Conservation (phyloP, 179 eudicot genomes). For the Spinacia oleracea region DNA sequence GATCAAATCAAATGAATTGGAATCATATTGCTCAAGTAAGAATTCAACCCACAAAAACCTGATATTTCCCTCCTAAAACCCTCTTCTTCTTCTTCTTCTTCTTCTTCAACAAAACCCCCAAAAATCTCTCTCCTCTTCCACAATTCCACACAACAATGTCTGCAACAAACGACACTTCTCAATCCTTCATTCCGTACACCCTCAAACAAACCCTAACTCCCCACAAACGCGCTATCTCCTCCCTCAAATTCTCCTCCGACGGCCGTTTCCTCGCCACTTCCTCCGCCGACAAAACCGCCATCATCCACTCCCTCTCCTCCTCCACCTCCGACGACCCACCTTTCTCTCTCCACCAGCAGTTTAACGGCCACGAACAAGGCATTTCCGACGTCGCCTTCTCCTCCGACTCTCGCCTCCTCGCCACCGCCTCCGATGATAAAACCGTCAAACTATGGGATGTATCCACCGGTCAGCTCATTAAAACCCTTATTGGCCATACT, state of each 20-base stretch:
- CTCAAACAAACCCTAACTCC: conserved; percentile 72
- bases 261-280: conserved; percentile 70
- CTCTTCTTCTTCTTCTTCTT: background rate
- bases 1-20: too few relatives aligned
- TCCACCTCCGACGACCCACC: conserved; percentile 14
- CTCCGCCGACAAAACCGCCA: conserved; percentile 84
- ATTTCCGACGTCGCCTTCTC: conserved; percentile 90
- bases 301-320: conserved; percentile 41
- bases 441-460: conserved; percentile 69
- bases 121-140: background rate
- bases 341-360: conserved; percentile 30
- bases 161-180: conserved; percentile 25
- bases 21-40: too few relatives aligned
- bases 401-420: conserved; percentile 66
- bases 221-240: conserved; percentile 76
- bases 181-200: conserved; percentile 51
- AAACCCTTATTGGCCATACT: conserved; percentile 77
- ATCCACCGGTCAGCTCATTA: conserved; percentile 47
- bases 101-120: background rate
- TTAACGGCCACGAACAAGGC: conserved; percentile 71
- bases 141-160: conserved; percentile 20
- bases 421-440: conserved; percentile 88
- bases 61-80: background rate
- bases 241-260: conserved; percentile 80
- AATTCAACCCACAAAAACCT: too few relatives aligned